Percentiles rank a stretch among this genome's conserved stretches.
These are phyloP conservation scores for Houttuynia cordata DNA, from an alignment of 164 flowering plant species.

Conservation along the genomic window DNA sequence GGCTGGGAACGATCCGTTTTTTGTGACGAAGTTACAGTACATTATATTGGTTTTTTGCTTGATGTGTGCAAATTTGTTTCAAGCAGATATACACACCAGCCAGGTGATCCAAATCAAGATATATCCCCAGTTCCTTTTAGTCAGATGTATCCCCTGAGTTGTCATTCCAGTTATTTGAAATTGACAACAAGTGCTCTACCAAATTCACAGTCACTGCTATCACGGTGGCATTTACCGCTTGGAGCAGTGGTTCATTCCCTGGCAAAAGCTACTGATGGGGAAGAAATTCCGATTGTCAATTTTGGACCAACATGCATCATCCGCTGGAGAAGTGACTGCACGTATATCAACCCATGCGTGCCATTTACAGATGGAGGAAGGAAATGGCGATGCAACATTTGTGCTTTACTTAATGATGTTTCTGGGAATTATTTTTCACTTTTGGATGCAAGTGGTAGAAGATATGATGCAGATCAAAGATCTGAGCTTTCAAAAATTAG, in stretches of 20 bases:
- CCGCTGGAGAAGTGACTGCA: too few species aligned
- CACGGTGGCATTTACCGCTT: constrained; percentile 97
- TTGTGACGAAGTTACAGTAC: too few species aligned
- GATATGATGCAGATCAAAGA: constrained; percentile 73
- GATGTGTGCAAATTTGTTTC: too few species aligned
- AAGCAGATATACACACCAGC: too few species aligned
- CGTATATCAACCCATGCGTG: too few species aligned
- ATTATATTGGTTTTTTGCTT: too few species aligned
- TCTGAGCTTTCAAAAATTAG: constrained; percentile 91
- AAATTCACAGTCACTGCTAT: constrained; percentile 71
- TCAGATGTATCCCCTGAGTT: constrained; percentile 63
- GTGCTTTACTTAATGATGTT: constrained; percentile 85
- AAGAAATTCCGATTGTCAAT: constrained; percentile 86
- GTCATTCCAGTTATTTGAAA: constrained; percentile 61
- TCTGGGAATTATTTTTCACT: constrained; percentile 78
- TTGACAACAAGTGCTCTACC: constrained; percentile 80
- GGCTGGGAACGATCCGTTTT: too few species aligned
- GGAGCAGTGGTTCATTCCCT: constrained; percentile 97
- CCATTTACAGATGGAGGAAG: constrained; percentile 92
- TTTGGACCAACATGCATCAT: too few species aligned
- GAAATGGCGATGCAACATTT: constrained; percentile 96
- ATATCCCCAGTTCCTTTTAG: constrained; percentile 37
- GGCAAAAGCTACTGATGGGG: constrained; percentile 90
- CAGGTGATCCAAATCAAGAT: too few species aligned
- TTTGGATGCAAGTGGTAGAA: constrained; percentile 76